Conservation (phyloP, 2,329 filamentous ascomycete genomes). For the Penicillium frequentans region DNA sequence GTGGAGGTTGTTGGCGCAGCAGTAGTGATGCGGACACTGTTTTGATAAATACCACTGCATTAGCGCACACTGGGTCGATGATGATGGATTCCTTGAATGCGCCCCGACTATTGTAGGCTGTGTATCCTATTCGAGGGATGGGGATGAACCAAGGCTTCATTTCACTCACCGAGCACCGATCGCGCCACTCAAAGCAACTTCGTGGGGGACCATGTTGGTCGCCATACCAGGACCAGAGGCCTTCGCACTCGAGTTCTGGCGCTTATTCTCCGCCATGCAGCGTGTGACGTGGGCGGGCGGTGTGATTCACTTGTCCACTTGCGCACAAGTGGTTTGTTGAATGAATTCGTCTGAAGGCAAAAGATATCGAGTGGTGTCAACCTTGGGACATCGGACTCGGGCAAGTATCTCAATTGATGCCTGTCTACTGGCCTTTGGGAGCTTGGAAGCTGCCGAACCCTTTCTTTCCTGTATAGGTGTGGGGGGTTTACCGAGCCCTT, state of each 20-base stretch:
- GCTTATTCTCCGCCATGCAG: slow-evolving; percentile 60
- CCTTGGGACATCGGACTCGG: slow-evolving; percentile 5
- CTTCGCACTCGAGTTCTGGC: slow-evolving; percentile 56
- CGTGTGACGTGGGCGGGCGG: slow-evolving; percentile 14
- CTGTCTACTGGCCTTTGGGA: not conserved
- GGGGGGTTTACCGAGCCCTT: not conserved
- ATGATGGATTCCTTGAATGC: not conserved
- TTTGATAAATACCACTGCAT: not conserved
- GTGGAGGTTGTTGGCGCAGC: slow-evolving; percentile 50
- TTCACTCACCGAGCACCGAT: slow-evolving; percentile 60
- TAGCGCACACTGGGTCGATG: not conserved
- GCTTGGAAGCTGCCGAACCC: not conserved
- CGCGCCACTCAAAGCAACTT: slow-evolving; percentile 58
- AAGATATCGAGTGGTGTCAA: not conserved
- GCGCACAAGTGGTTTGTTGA: not conserved
- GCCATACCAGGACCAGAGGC: slow-evolving; percentile 39
- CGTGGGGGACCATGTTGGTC: slow-evolving; percentile 50
- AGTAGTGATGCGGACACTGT: slow-evolving; percentile 60
- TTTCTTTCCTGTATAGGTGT: not conserved
- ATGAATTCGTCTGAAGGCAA: not conserved
- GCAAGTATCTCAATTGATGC: slow-evolving; percentile 5
- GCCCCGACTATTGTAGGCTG: not conserved
- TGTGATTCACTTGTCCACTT: slow-evolving; percentile 15
- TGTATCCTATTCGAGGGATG: not conserved
- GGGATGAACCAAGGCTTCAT: not conserved